Evolutionary conservation across 768 basidiomycete species (phyloP).

Genomic region (Kwoniella shandongensis): DNA sequence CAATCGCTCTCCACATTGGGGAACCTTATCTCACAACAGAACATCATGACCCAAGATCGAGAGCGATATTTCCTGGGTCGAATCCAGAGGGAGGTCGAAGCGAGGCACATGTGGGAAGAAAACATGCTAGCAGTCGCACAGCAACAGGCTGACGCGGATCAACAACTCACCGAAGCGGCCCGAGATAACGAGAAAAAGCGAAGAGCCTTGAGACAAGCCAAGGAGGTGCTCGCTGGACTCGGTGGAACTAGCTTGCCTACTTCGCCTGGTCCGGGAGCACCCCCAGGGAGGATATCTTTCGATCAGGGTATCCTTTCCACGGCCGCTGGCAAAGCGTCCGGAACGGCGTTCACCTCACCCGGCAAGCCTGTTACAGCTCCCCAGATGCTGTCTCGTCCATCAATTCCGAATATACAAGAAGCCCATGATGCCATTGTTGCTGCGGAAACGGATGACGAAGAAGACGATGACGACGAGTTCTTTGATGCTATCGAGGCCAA

Average conservation of each 20-base stretch:
- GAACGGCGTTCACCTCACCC: background rate
- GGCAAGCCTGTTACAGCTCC: constrained; percentile 1
- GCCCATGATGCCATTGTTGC: constrained; percentile 49
- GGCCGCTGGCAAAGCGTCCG: background rate
- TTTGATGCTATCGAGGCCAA: constrained; percentile 93
- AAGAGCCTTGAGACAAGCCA: constrained; percentile 38
- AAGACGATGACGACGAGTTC: constrained; percentile 76
- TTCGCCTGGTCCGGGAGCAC: constrained; percentile 26
- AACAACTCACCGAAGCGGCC: constrained; percentile 63
- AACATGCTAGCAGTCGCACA: constrained; percentile 79
- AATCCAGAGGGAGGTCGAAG: constrained; percentile 66
- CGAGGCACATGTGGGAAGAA: constrained; percentile 84
- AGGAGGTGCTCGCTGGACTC: constrained; percentile 53
- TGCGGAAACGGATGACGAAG: constrained; percentile 48
- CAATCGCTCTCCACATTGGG: constrained; percentile 62
- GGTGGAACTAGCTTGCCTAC: constrained; percentile 54
- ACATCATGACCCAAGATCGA: constrained; percentile 69
- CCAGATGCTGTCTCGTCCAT: constrained; percentile 15
- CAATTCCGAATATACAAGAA: constrained; percentile 41
- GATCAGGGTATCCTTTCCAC: constrained; percentile 8
- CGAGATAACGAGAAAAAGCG: constrained; percentile 61
- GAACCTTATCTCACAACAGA: constrained; percentile 65
- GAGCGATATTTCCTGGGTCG: constrained; percentile 63
- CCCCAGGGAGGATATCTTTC: background rate
- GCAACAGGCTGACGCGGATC: constrained; percentile 80